phyloP scores from a whole-genome alignment of 2,329 filamentous ascomycete genomes.

The Phaeosphaeriaceae sp. region DNA sequence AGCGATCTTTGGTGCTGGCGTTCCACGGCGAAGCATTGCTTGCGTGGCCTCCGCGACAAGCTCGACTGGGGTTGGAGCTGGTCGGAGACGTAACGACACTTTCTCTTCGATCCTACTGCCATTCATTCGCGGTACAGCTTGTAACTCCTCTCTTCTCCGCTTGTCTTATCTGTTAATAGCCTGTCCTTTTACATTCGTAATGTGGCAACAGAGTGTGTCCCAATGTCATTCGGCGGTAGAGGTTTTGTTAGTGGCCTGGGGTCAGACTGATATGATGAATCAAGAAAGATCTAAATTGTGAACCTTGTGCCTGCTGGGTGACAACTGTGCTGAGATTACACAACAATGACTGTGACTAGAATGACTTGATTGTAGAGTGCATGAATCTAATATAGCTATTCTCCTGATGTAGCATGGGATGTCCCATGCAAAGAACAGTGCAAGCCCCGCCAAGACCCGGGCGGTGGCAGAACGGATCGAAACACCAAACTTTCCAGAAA shows the following conservation, averaged over 20 bases:
- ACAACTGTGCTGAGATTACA: conserved; percentile 5
- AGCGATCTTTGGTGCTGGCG: conserved; percentile 31
- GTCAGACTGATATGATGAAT: conserved; percentile 32
- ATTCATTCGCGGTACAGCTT: conserved; percentile 12
- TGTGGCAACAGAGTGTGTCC: conserved; percentile 15
- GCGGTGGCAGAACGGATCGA: not conserved
- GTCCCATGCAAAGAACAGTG: conserved; percentile 1
- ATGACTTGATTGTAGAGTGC: conserved; percentile 3
- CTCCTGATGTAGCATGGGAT: not conserved
- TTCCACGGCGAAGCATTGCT: conserved; percentile 29
- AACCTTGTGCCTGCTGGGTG: conserved; percentile 4
- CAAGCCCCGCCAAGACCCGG: conserved; percentile 24
- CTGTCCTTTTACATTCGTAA: conserved; percentile 10
- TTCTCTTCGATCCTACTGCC: conserved; percentile 10
- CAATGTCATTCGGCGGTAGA: conserved; percentile 20
- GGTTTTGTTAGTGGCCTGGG: conserved; percentile 15
- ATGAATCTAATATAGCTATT: not conserved
- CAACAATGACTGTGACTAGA: not conserved
- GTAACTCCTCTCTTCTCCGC: conserved; percentile 13
- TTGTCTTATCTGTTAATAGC: conserved; percentile 12
- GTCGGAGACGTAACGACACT: conserved; percentile 33
- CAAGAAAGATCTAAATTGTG: conserved; percentile 33
- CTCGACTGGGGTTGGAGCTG: conserved; percentile 41
- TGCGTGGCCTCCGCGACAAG: conserved; percentile 23
- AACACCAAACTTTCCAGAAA: conserved; percentile 11